Evolutionary conservation across 306 rosid genomes (phyloP), one percentile per base, ranked within the genome.

Genomic region (Glycine tomentella): DNA sequence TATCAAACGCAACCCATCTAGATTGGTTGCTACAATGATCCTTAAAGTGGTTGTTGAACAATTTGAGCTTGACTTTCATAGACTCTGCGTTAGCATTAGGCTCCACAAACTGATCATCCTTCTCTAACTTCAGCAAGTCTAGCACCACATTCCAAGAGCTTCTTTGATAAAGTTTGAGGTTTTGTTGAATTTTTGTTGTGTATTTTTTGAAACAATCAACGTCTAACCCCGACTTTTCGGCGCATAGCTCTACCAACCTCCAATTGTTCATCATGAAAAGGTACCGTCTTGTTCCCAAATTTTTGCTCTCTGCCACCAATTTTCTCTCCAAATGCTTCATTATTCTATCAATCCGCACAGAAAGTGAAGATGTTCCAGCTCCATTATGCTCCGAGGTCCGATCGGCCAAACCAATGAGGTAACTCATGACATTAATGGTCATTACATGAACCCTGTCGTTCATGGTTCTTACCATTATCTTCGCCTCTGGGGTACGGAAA

Each of bases 241-340:
- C 9, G 1, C 9, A 6, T 7, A 42, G 46, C 46, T 42, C 46
- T 7, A 42, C 46, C 1, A 7, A 42, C 67, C 87, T 78, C 53
- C 90, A 87, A 73, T 90, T 94, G 80, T 90, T 92, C 93, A 94
- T 86, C 89, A 92, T 81, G 75, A 88, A 91, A 56, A 91, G 58
- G 50, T 70, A 82, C 76, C 86, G 57, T 76, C 6, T 5, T 38
- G 3, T 4, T 38, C 88, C 89, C 75, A 81, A 72, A 34, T 7
- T 0, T 42, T 42, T 42, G 46, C 46, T 7, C 79, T 80, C 86
- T 7, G 86, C 75, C 69, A 82, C 93, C 62, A 89, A 79, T 72
- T 91, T 85, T 70, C 82, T 88, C 81, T 63, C 86, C 91, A 66
- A 91, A 45, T 12, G 86, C 84, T 91, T 89, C 94, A 91, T 86